A percentile compares a stretch with the other conserved stretches of the same genome.
Evolutionary conservation across 139 green algal species (phyloP).

Genomic region (Trebouxia sp.): DNA sequence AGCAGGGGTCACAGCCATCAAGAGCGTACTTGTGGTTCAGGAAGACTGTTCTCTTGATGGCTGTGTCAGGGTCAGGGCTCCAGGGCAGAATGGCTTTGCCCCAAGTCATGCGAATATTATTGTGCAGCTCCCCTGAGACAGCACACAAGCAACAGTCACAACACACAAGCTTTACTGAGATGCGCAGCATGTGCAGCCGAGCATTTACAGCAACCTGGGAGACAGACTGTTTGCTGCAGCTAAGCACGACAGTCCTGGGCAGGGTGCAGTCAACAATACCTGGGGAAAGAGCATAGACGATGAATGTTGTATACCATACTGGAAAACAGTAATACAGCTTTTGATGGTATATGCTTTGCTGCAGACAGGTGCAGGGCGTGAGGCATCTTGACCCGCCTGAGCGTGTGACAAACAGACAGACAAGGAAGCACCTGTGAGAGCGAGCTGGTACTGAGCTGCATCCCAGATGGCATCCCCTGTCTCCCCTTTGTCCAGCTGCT

Average conservation of each 20-base stretch:
- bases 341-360: too few relatives aligned
- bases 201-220: too few relatives aligned
- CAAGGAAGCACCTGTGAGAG: slow-evolving; percentile 17
- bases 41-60: slow-evolving; percentile 26
- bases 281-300: too few relatives aligned
- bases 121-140: slow-evolving; percentile 42
- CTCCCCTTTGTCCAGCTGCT: slow-evolving; percentile 34
- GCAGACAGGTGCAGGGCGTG: too few relatives aligned
- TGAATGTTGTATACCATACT: too few relatives aligned
- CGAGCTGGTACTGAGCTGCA: slow-evolving; percentile 41
- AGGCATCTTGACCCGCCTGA: too few relatives aligned
- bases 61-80: slow-evolving; percentile 20
- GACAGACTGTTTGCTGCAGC: too few relatives aligned
- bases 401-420: neutral
- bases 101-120: slow-evolving; percentile 44
- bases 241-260: too few relatives aligned
- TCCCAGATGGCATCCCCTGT: slow-evolving; percentile 41
- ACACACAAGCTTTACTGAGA: too few relatives aligned
- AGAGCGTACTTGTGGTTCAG: slow-evolving; percentile 41
- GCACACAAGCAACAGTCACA: neutral
- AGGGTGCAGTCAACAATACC: too few relatives aligned
- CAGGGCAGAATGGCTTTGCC: slow-evolving; percentile 42
- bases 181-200: too few relatives aligned
- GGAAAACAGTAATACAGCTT: too few relatives aligned
- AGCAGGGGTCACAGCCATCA: slow-evolving; percentile 38